Percentiles rank a stretch among this genome's conserved stretches.
phyloP scores from a whole-genome alignment of 257 asterid genomes.

The Gardenia jasminoides region DNA sequence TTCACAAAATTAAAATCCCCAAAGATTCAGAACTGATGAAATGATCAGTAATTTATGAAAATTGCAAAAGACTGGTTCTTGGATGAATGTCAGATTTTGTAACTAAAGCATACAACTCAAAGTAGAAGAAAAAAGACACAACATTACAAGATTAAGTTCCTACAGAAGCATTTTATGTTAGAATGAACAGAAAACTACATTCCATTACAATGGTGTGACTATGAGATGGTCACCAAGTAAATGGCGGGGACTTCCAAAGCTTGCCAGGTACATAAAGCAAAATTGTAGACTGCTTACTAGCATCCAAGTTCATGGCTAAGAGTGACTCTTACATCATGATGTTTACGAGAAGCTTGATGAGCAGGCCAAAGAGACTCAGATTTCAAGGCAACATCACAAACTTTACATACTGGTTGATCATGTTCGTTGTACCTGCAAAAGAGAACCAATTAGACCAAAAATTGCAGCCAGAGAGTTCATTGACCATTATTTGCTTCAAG shows the following conservation, averaged over 20 bases:
- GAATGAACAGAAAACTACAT: not conserved
- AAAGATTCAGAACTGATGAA: not conserved
- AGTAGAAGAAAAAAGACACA: not conserved
- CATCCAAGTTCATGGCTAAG: not conserved
- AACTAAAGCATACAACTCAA: not conserved
- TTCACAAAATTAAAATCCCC: not conserved
- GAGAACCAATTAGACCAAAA: not conserved
- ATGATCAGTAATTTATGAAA: not conserved
- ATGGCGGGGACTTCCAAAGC: not conserved
- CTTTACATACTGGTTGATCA: conserved; percentile 76
- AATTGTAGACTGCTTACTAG: not conserved
- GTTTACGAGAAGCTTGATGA: conserved; percentile 93
- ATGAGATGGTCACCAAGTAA: not conserved
- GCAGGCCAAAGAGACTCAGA: conserved; percentile 91
- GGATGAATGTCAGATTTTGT: not conserved
- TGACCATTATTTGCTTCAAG: not conserved
- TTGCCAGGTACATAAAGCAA: not conserved
- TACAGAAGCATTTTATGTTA: not conserved
- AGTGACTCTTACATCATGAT: conserved; percentile 56
- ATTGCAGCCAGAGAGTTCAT: not conserved
- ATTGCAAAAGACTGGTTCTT: not conserved
- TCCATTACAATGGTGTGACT: too few relatives aligned
- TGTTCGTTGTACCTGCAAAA: conserved; percentile 77
- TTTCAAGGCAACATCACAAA: conserved; percentile 71
- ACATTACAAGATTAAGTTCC: not conserved